Evolutionary conservation across 176 grass and related monocot genomes (phyloP).

Genomic region (Hordeum vulgare): DNA sequence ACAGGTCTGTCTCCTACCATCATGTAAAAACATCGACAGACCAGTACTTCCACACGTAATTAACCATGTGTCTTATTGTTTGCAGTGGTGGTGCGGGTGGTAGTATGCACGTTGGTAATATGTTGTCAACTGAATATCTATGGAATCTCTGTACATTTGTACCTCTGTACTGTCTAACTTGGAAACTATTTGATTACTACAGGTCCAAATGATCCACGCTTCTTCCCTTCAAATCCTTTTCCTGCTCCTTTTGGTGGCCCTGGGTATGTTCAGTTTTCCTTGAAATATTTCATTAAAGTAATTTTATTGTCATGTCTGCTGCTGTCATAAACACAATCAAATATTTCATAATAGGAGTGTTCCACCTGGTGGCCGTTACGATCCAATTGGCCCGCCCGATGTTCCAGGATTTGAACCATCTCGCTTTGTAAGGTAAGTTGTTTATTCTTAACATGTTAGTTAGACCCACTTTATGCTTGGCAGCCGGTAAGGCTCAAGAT

Average conservation of each 20-base stretch:
- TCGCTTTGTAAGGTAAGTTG: slow-evolving; percentile 65
- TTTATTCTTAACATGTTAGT: slow-evolving; percentile 4
- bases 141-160: neutral
- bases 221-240: slow-evolving; percentile 61
- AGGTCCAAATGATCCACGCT: slow-evolving; percentile 80
- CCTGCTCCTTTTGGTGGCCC: slow-evolving; percentile 33
- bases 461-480: slow-evolving; percentile 8
- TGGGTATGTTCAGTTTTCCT: slow-evolving; percentile 34
- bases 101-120: slow-evolving; percentile 81
- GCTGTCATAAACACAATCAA: slow-evolving; percentile 1
- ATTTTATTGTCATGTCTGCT: neutral
- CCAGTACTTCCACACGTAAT: neutral
- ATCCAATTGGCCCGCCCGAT: slow-evolving; percentile 76
- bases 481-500: neutral
- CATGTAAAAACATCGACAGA: neutral
- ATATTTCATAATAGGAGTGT: slow-evolving; percentile 49
- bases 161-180: neutral
- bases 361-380: slow-evolving; percentile 54
- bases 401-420: slow-evolving; percentile 87
- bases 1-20: slow-evolving; percentile 41
- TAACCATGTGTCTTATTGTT: slow-evolving; percentile 21
- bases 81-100: slow-evolving; percentile 65
- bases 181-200: slow-evolving; percentile 8
- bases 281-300: neutral
- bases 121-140: neutral